Base-by-base conservation (phyloP, 192 early-diverging fungal species). In the Backusella luteola region DNA sequence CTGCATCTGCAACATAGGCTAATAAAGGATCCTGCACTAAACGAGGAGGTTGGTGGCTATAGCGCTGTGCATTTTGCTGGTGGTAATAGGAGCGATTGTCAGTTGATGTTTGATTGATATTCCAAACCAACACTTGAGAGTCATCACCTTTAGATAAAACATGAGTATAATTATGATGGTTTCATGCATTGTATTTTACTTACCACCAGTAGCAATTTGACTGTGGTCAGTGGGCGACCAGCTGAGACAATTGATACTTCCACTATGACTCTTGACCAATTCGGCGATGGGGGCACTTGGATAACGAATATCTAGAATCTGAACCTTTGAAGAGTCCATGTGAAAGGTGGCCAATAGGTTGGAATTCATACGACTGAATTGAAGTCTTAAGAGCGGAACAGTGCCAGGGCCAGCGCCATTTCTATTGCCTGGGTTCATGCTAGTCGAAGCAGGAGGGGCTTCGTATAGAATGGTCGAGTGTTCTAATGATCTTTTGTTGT, bases 401-500 rank as follows among this genome's bases (percentile, higher is more conserved):
- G 87, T 75, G n/a, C 76, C 21, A 19, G 78, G 75, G 11, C 56
- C 46, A 34, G 44, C 76, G 5, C 66, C 66, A n/a, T 67, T 75
- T 9, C 67, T 26, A 32, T 29, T 69, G 19, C 36, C 42, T 12
- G 75, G 14, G 17, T 41, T 77, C 36, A 39, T 21, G 15, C 36
- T 56, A 15, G 68, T 32, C 4, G 76, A 17, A 11, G 85, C 81
- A 1, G 88, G 79, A 1, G 89, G 87, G 3, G 95, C 92, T 83
- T 99, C 98, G 81, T 99, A 99, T 36, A 99, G 81, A 75, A 99
- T 99, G 7, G 98, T 99, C 9, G 96, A 98, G 83, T 99, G 98
- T 74, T 98, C 98, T 26, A 99, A 87, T 23, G 94, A 85, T 69
- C 98, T 93, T 56, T 72, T 17, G 15, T 70, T 67, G 6, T 67